A percentile compares a stretch with the other conserved stretches of the same genome.
Conservation (phyloP, 2,329 filamentous ascomycete species). For the Parastagonospora nodorum region DNA sequence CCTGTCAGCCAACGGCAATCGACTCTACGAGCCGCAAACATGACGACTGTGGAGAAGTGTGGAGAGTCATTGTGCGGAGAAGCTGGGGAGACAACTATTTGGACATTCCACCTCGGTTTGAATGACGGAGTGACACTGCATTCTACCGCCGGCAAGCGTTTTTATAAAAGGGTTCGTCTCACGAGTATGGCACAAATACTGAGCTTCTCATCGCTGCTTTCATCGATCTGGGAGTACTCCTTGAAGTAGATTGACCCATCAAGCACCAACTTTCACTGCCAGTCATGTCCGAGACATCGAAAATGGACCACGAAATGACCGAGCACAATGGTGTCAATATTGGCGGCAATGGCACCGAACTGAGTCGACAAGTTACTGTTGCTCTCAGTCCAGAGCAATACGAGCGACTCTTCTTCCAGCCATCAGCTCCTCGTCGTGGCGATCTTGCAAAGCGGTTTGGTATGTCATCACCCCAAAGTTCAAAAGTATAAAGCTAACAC, state of each 20-base stretch:
- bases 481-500: background rate
- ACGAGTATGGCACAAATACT: too few species aligned
- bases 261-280: background rate
- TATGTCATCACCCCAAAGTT: background rate
- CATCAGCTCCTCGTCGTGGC: constrained; percentile 22
- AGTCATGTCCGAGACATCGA: constrained; percentile 17
- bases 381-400: constrained; percentile 25
- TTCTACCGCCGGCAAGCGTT: background rate
- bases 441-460: constrained; percentile 27
- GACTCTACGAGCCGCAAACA: background rate
- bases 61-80: background rate
- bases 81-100: background rate
- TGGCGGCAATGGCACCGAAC: constrained; percentile 7
- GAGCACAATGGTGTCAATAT: constrained; percentile 16
- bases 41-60: background rate
- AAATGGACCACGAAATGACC: constrained; percentile 20
- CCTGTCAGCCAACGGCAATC: background rate
- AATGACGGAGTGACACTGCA: background rate
- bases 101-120: background rate
- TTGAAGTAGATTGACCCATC: background rate
- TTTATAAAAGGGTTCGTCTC: background rate
- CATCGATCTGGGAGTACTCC: background rate
- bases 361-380: constrained; percentile 27
- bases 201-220: too few species aligned
- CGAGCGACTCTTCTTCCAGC: constrained; percentile 31